These are phyloP conservation scores for Penicillium pulvis DNA, from an alignment of 495 filamentous ascomycete genomes.

Conservation along the genomic window DNA sequence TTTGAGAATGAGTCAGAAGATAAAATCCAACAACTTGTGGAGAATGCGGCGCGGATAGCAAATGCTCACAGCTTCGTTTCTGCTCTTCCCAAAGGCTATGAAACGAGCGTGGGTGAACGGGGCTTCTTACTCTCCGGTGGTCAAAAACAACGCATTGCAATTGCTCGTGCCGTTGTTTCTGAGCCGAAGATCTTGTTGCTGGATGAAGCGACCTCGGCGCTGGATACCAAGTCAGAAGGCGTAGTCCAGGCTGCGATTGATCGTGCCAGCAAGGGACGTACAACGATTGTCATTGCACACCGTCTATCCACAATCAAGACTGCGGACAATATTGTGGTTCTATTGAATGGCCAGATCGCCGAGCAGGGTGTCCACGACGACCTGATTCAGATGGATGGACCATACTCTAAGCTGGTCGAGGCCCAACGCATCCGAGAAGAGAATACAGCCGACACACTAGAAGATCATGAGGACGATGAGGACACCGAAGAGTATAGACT, in stretches of 20 bases:
- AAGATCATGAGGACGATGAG: slow-evolving; percentile 34
- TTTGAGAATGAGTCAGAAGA: slow-evolving; percentile 54
- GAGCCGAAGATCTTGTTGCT: slow-evolving; percentile 78
- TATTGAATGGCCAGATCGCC: slow-evolving; percentile 50
- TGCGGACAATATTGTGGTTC: slow-evolving; percentile 45
- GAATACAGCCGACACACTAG: slow-evolving; percentile 12
- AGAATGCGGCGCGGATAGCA: slow-evolving; percentile 66
- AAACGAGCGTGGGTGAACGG: slow-evolving; percentile 38
- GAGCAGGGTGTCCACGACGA: slow-evolving; percentile 54
- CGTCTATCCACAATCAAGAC: slow-evolving; percentile 32
- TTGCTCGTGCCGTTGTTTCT: slow-evolving; percentile 76
- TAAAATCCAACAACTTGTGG: slow-evolving; percentile 45
- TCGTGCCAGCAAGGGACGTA: slow-evolving; percentile 39
- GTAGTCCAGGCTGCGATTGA: slow-evolving; percentile 51
- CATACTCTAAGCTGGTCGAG: slow-evolving; percentile 47
- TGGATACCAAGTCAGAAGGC: slow-evolving; percentile 51
- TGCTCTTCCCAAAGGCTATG: slow-evolving; percentile 38
- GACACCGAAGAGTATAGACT: slow-evolving; percentile 15
- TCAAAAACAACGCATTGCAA: slow-evolving; percentile 63
- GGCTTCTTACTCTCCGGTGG: slow-evolving; percentile 42
- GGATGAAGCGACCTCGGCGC: slow-evolving; percentile 54
- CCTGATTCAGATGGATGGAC: slow-evolving; percentile 38
- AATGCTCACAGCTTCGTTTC: slow-evolving; percentile 50
- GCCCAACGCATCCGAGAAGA: slow-evolving; percentile 29
- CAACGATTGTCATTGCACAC: slow-evolving; percentile 57